Evolutionary conservation across 108 stramenopile species (phyloP).

Genomic region (Cyclotella atomus): DNA sequence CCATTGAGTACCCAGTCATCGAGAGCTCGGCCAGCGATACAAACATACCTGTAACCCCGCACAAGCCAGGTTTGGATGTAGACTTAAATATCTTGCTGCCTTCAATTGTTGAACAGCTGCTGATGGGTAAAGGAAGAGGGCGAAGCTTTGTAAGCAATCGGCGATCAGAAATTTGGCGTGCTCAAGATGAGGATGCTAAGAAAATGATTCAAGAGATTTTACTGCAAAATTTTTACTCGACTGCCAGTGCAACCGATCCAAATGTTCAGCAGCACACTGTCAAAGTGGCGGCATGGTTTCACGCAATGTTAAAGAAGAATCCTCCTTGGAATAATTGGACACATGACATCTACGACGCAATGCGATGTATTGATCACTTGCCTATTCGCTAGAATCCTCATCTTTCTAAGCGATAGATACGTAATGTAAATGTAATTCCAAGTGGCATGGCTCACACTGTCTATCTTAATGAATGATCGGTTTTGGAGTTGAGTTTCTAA

Average conservation of each 20-base stretch:
- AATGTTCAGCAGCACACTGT: slow-evolving; percentile 40
- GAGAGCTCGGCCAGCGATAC: slow-evolving; percentile 3
- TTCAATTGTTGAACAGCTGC: slow-evolving; percentile 62
- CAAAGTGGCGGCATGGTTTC: slow-evolving; percentile 72
- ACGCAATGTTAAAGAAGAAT: slow-evolving; percentile 71
- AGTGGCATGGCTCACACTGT: too few relatives aligned
- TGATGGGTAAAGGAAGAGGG: slow-evolving; percentile 76
- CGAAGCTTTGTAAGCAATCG: slow-evolving; percentile 64
- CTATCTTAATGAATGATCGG: background rate
- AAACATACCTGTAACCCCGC: slow-evolving; percentile 11
- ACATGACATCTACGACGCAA: slow-evolving; percentile 79
- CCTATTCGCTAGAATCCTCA: slow-evolving; percentile 48
- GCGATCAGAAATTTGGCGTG: slow-evolving; percentile 65
- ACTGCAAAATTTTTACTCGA: slow-evolving; percentile 65
- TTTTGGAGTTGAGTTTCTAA: slow-evolving; percentile 1
- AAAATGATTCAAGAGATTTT: slow-evolving; percentile 51
- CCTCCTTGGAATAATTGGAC: slow-evolving; percentile 79
- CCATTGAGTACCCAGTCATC: slow-evolving; percentile 7
- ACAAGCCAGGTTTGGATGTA: slow-evolving; percentile 70
- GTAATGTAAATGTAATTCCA: too few relatives aligned
- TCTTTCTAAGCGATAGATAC: too few relatives aligned
- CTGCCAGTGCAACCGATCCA: slow-evolving; percentile 20
- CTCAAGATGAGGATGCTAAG: slow-evolving; percentile 56
- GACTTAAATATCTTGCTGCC: slow-evolving; percentile 72
- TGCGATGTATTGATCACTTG: slow-evolving; percentile 82